Conservation (phyloP, 192 early-diverging fungal species). For the Entomortierella chlamydospora region DNA sequence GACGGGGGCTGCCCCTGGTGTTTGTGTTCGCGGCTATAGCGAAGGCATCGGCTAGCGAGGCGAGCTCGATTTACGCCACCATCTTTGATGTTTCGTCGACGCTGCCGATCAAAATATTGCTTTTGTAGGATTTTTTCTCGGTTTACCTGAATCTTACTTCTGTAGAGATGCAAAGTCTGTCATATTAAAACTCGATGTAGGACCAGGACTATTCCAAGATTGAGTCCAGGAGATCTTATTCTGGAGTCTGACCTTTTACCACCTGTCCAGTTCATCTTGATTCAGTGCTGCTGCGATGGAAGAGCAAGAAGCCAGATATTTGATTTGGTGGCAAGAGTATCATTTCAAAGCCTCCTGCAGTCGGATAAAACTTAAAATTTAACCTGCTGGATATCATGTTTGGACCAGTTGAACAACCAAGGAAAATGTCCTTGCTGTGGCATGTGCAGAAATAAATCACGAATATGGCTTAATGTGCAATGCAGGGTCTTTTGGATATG, state of each 20-base stretch:
- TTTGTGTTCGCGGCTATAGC: neutral
- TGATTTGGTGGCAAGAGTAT: too few relatives aligned
- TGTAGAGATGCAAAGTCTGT: neutral
- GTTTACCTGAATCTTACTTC: conserved; percentile 1
- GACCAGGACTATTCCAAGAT: neutral
- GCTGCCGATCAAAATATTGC: conserved; percentile 6
- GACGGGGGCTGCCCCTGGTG: neutral
- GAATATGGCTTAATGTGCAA: neutral
- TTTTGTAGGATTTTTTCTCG: neutral
- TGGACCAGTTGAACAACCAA: too few relatives aligned
- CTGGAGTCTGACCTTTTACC: neutral
- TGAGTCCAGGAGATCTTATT: neutral
- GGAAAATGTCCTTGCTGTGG: too few relatives aligned
- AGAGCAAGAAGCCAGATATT: neutral
- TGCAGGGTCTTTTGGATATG: neutral
- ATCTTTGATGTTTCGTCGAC: neutral
- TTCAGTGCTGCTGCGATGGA: neutral
- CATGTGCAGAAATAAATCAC: too few relatives aligned
- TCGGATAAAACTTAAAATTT: too few relatives aligned
- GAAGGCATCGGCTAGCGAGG: neutral
- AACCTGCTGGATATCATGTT: too few relatives aligned
- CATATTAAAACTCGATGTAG: neutral
- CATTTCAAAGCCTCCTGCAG: too few relatives aligned
- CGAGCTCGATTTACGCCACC: neutral
- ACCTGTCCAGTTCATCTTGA: conserved; percentile 20